phyloP scores from a whole-genome alignment of 2,329 filamentous ascomycete species.

The Cryphonectria nitschkei region DNA sequence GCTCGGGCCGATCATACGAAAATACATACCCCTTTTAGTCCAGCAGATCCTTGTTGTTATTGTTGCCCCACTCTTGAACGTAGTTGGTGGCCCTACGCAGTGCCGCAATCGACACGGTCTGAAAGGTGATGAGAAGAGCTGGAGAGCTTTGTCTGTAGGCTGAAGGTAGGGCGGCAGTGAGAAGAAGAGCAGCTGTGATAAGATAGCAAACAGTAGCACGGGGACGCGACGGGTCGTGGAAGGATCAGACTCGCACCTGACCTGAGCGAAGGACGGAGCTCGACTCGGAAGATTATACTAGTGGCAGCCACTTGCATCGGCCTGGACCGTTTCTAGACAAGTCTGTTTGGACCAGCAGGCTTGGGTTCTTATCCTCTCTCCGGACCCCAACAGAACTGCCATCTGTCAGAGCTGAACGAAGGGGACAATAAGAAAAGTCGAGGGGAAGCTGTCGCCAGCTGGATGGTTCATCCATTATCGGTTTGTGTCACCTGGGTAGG shows the following conservation, averaged over 20 bases:
- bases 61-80: neutral
- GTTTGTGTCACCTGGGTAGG: neutral
- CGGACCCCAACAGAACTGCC: neutral
- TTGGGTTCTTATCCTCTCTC: neutral
- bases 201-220: neutral
- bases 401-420: neutral
- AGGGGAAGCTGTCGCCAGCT: neutral
- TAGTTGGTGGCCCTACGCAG: neutral
- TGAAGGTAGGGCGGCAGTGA: neutral
- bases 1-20: neutral
- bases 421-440: too few relatives aligned
- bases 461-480: neutral
- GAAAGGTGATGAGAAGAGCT: neutral
- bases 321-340: neutral
- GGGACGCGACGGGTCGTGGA: neutral
- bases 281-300: neutral
- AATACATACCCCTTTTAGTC: neutral
- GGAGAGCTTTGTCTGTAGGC: neutral
- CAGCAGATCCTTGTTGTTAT: neutral
- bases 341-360: neutral
- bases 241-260: neutral
- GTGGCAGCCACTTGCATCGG: constrained; percentile 5
- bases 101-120: neutral
- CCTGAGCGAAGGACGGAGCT: neutral
- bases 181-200: neutral